These are phyloP conservation scores for Hygrophila difformis DNA, from an alignment of 257 asterid genomes.

Conservation along the genomic window DNA sequence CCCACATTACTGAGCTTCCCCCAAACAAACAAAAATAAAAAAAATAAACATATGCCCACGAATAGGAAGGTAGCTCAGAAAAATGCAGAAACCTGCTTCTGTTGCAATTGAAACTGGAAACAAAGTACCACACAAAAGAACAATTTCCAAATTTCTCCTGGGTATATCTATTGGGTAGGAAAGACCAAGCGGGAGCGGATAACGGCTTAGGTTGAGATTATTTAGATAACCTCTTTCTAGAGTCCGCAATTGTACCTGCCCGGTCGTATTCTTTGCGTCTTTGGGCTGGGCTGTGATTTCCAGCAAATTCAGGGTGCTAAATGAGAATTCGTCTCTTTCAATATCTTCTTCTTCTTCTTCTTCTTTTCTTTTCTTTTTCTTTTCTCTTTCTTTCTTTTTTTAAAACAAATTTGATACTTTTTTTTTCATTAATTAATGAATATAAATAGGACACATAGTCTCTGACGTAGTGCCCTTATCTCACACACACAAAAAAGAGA, in stretches of 20 bases:
- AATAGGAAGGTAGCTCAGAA: constrained; percentile 5
- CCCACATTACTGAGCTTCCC: too few species aligned
- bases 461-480: too few species aligned
- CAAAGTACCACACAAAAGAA: constrained; percentile 8
- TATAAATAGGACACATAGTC: too few species aligned
- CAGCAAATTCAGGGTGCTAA: constrained; percentile 1
- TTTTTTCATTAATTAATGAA: too few species aligned
- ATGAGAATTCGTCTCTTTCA: too few species aligned
- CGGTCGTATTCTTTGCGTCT: background rate
- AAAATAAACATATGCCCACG: constrained; percentile 1
- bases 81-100: constrained; percentile 18
- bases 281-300: constrained; percentile 11
- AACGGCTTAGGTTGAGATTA: constrained; percentile 31
- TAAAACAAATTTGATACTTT: too few species aligned
- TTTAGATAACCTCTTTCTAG: constrained; percentile 27
- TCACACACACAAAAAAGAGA: too few species aligned
- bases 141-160: constrained; percentile 8
- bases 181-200: constrained; percentile 44
- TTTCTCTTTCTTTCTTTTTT: too few species aligned
- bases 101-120: constrained; percentile 5
- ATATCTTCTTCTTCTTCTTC: too few species aligned
- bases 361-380: too few species aligned
- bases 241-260: constrained; percentile 8
- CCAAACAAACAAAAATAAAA: too few species aligned
- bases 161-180: constrained; percentile 22